phyloP scores from a whole-genome alignment of 2,329 filamentous ascomycete genomes.

The Trichoderma brevicompactum region DNA sequence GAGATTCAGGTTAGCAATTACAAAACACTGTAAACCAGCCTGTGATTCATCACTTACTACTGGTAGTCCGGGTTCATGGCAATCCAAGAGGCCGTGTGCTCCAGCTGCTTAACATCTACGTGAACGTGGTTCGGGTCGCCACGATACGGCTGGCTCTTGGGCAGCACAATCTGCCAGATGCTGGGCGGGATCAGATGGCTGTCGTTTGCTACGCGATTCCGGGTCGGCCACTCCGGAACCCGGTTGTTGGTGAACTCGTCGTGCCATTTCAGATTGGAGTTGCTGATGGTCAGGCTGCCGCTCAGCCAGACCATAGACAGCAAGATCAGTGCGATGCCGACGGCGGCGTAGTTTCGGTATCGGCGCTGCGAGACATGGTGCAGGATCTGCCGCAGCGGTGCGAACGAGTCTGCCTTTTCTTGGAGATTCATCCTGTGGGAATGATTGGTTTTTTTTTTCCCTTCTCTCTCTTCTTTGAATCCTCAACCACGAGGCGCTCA shows the following conservation, averaged over 20 bases:
- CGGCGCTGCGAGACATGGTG: conserved; percentile 14
- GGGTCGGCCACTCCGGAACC: background rate
- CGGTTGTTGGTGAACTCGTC: background rate
- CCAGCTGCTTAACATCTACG: conserved; percentile 2
- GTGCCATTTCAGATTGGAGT: background rate
- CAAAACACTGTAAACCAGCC: background rate
- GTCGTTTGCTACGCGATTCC: background rate
- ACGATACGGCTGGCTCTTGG: conserved; percentile 6
- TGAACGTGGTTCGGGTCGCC: conserved; percentile 5
- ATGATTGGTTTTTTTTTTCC: background rate
- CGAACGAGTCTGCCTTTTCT: conserved; percentile 18
- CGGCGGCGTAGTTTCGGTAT: conserved; percentile 25
- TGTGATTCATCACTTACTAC: background rate
- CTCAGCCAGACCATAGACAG: conserved; percentile 18
- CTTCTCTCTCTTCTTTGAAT: background rate
- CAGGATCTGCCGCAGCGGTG: conserved; percentile 3
- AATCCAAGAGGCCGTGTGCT: conserved; percentile 25
- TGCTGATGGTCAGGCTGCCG: background rate
- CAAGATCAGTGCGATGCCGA: conserved; percentile 7
- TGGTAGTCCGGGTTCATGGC: conserved; percentile 19
- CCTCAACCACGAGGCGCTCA: background rate
- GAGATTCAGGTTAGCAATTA: background rate
- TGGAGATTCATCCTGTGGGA: background rate
- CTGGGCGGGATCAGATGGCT: conserved; percentile 15
- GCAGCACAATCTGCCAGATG: conserved; percentile 26